Base-by-base conservation (phyloP, 805 yeast genomes). In the Teunomyces kruisii region DNA sequence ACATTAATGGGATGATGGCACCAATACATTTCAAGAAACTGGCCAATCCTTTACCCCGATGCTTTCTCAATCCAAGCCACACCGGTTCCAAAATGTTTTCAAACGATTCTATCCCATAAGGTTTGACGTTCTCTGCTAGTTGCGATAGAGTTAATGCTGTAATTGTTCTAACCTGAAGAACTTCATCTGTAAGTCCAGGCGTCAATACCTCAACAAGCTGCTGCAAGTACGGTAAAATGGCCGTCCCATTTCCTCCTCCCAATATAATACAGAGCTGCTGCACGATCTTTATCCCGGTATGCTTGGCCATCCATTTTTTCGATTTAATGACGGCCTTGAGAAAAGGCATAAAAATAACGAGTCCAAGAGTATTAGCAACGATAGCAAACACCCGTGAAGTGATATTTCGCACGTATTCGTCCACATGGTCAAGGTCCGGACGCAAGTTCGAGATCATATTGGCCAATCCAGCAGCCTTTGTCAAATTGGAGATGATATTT, bases 71-170 rank as follows among this genome's bases (percentile, higher is more conserved):
- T 4, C 96, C 97, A 9, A 70, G 65, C 96, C 97, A 90, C 5
- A 88, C 66, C 0, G 89, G 86, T 44, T 87, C 92, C 29, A 92
- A 58, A 0, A 83, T 73, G 0, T 67, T 65, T 54, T 90, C 95
- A 60, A 92, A 91, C 0, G 92, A 81, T 55, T 88, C 97, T 44
- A 88, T 85, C 38, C 98, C 99, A 64, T 86, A 88, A 0, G 98
- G 98, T 16, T 80, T 73, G 3, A 89, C 79, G 6, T 88, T 83
- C 40, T 87, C 91, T 0, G 97, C 97, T 28, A 92, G 63, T 1
- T 84, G 77, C 0, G 91, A 70, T 1, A 91, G 57, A 0, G 96
- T 83, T 29, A 75, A 68, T 0, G 96, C 96, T 0, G 96, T 74
- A 9, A 82, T 74, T 2, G 79, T 77, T 45, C 95, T 70, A 0